These are phyloP conservation scores for Metschnikowia borealis DNA, from an alignment of 805 yeast genomes.

Conservation along the genomic window DNA sequence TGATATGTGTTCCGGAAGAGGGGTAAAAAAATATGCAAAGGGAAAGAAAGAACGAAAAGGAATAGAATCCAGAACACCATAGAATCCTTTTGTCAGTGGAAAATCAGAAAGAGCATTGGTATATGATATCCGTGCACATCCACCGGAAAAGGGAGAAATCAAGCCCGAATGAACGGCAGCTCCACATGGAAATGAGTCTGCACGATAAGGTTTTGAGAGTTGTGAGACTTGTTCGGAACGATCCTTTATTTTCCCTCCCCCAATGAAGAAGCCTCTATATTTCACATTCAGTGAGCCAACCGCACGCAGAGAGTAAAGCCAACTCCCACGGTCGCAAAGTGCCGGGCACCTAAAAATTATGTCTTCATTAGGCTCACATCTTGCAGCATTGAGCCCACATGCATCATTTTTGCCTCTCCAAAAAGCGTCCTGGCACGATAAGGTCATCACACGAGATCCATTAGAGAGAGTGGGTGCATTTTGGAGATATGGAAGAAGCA, in stretches of 20 bases:
- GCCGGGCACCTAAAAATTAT: constrained; percentile 80
- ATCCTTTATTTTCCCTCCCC: constrained; percentile 54
- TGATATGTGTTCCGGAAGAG: constrained; percentile 26
- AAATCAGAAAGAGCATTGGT: constrained; percentile 51
- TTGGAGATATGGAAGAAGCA: constrained; percentile 45
- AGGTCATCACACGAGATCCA: constrained; percentile 30
- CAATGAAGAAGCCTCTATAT: constrained; percentile 69
- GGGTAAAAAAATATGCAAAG: constrained; percentile 59
- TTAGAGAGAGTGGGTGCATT: constrained; percentile 30
- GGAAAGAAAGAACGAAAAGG: constrained; percentile 72
- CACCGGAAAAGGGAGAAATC: constrained; percentile 70
- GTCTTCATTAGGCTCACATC: constrained; percentile 46
- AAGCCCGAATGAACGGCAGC: constrained; percentile 87
- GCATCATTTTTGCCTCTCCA: constrained; percentile 76
- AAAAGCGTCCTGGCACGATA: constrained; percentile 49
- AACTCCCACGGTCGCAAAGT: constrained; percentile 71
- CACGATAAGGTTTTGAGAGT: constrained; percentile 66
- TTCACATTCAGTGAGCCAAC: constrained; percentile 68
- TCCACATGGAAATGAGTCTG: constrained; percentile 86
- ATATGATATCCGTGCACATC: constrained; percentile 64
- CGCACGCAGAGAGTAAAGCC: constrained; percentile 70
- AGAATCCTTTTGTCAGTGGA: constrained; percentile 43
- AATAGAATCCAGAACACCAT: constrained; percentile 53
- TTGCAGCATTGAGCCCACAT: constrained; percentile 70
- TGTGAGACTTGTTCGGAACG: constrained; percentile 9